phyloP scores from a whole-genome alignment of 495 filamentous ascomycete genomes.

The Cladorrhinum samala region DNA sequence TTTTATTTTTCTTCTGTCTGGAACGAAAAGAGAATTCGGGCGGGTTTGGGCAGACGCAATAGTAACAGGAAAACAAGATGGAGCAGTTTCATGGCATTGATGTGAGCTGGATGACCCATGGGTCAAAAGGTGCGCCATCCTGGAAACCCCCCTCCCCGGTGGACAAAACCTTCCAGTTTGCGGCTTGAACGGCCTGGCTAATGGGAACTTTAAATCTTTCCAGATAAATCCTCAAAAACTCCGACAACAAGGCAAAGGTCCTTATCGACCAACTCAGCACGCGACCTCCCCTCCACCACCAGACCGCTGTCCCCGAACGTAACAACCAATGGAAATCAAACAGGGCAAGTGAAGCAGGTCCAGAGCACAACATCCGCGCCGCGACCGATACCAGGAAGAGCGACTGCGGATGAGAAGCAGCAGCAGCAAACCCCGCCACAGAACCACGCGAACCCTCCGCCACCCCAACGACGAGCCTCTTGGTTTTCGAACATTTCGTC shows the following conservation, averaged over 20 bases:
- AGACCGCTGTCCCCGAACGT: constrained; percentile 4
- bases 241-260: constrained; percentile 15
- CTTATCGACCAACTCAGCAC: constrained; percentile 15
- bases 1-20: too few relatives aligned
- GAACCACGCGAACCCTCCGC: constrained; percentile 7
- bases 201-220: too few relatives aligned
- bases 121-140: constrained; percentile 39
- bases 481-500: constrained; percentile 92
- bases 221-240: constrained; percentile 22
- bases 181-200: neutral
- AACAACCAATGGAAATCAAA: constrained; percentile 7
- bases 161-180: neutral
- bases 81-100: constrained; percentile 60
- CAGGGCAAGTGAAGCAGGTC: constrained; percentile 2
- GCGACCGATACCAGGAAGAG: constrained; percentile 26
- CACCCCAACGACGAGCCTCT: constrained; percentile 56
- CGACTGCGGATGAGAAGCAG: constrained; percentile 31
- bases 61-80: constrained; percentile 37
- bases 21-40: neutral
- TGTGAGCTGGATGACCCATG: constrained; percentile 60
- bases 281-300: constrained; percentile 11
- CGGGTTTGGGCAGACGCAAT: neutral
- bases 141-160: neutral
- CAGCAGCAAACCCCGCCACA: neutral
- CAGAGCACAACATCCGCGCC: constrained; percentile 19